Evolutionary conservation across 768 basidiomycete genomes (phyloP), one percentile per base, ranked within the genome.

Genomic region (Crepidotus variabilis): DNA sequence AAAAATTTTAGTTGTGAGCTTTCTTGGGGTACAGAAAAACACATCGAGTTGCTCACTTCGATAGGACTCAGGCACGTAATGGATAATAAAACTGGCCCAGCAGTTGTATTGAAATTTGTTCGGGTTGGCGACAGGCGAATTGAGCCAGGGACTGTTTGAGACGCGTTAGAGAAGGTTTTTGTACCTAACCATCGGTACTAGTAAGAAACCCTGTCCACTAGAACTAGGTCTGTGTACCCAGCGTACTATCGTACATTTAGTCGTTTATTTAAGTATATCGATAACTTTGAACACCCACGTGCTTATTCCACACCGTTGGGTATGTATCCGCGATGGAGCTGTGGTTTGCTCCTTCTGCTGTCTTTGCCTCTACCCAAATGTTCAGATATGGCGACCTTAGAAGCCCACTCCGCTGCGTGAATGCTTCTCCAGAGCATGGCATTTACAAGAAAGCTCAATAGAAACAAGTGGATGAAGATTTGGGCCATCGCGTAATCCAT

Each of bases 11-110:
- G n/a, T 23, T 9, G 16, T 14, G 18, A 20, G 18, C 6, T n/a
- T 43, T n/a, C n/a, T n/a, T n/a, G n/a, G 2, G 11, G 1, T 39
- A 20, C 20, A 9, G 20, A 9, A 18, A 35, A 53, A 9, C 18
- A 11, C 18, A 14, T 14, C 18, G 16, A 18, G 9, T 23, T 14
- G 23, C 36, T 8, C 20, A 53, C 52, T 35, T 53, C 52, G 32
- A 53, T 45, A 11, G 52, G 52, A 20, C 33, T 53, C n/a, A 53
- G 24, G 35, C 11, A 53, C 23, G 52, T 53, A 32, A 53, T 10
- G 6, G 24, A 20, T n/a, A 45, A 16, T 34, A 16, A 10, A 9
- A 53, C 23, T 16, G 52, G 52, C 9, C 52, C 52, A 53, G 52
- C 52, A 16, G 18, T 23, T 10, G 35, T 20, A 10, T n/a, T 53